Conservation (phyloP, 176 grass and related monocot genomes). For the Eremochloa ophiuroides region DNA sequence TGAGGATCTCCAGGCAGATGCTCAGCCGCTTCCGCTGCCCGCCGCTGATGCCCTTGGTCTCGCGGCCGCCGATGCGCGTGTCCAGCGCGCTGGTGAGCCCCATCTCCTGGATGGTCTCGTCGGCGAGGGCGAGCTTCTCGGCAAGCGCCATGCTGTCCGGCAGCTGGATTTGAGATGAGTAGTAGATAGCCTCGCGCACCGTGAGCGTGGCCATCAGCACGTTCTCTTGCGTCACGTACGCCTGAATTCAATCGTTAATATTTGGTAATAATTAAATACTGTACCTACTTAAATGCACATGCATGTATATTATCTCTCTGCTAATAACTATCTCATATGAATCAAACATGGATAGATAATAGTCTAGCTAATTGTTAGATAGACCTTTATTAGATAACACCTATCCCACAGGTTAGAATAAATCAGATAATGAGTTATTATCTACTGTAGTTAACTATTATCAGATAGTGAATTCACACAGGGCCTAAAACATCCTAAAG, state of each 20-base stretch:
- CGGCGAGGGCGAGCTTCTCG: constrained; percentile 33
- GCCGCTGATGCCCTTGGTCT: constrained; percentile 57
- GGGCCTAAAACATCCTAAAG: no score
- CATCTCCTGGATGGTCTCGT: constrained; percentile 50
- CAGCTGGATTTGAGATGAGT: constrained; percentile 63
- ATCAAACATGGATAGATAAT: no score
- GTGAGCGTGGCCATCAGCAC: constrained; percentile 52
- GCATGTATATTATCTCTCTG: no score
- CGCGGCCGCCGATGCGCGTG: constrained; percentile 45
- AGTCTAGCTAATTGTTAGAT: no score
- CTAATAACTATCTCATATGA: no score
- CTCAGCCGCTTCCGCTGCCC: constrained; percentile 49
- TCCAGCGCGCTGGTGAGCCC: constrained; percentile 30
- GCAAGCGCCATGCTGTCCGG: constrained; percentile 25
- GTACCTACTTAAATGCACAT: no score
- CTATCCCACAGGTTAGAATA: no score
- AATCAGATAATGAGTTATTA: no score
- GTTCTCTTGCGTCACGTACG: constrained; percentile 59
- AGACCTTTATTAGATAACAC: no score
- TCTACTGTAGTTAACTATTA: no score
- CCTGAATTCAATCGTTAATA: background rate
- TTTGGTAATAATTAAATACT: no score
- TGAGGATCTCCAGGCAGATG: constrained; percentile 66
- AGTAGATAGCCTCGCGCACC: constrained; percentile 52
- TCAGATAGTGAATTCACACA: no score